Evolutionary conservation across 768 basidiomycete species (phyloP), one percentile per base, ranked within the genome.

Genomic region (Rhodosporidiobolus sp.): DNA sequence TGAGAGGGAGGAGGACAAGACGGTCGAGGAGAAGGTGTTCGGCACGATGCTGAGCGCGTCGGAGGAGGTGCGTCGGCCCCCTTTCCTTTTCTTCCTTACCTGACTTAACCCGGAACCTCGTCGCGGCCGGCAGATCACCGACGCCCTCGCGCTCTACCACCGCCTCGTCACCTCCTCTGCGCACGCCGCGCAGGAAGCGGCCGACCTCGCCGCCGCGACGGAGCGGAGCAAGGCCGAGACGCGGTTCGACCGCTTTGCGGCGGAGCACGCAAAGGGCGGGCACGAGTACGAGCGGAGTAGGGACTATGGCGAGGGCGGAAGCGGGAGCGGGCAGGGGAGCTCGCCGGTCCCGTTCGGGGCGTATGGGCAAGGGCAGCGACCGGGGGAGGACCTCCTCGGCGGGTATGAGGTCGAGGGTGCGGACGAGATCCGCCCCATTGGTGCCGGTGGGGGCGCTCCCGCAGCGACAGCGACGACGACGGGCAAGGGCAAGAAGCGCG

Each of bases 231-330:
- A 63, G 28, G 38, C 61, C 22, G 65, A 66, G 10, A 24, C 20
- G 16, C 49, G 22, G 6, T 16, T 64, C 48, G 43, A 63, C 48
- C 49, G 61, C 1, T 67, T 53, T 52, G 43, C 43, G 43, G 20
- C 8, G 10, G 57, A 53, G 30, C 58, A 54, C 5, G 38, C 43
- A 1, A 2, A 32, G 28, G 4, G 28, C 19, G 22, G 6, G 26
- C 24, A 59, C n/a, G 66, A 59, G 28, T 7, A 8, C 20, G 55
- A 61, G 26, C 3, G 38, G 34, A 49, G 16, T 2, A n/a, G 38
- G 1, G 63, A 55, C 6, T 64, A 72, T 45, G 71, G 65, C 26
- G 71, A 67, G 63, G 71, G 71, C 16, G 71, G 61, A 34, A 54
- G 50, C 20, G 63, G 66, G 22, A 10, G 17, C 35, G 48, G 32